phyloP scores from a whole-genome alignment of 371 early-diverging fungal genomes.

The Coemansia sp. region DNA sequence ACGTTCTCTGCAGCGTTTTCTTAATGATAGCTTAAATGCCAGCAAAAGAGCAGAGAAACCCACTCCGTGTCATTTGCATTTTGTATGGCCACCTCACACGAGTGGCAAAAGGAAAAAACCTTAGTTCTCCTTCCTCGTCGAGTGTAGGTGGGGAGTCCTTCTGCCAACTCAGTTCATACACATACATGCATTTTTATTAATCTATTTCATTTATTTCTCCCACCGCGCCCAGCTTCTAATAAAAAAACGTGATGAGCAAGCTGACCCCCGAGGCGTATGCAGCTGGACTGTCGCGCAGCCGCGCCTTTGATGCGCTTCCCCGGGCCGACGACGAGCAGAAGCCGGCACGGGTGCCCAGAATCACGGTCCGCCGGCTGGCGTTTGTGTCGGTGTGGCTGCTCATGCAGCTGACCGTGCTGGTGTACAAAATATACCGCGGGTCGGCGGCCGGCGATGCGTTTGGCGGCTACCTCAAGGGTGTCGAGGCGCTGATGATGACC shows the following conservation, averaged over 20 bases:
- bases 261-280: constrained; percentile 5
- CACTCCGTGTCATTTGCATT: neutral
- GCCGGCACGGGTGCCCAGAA: constrained; percentile 4
- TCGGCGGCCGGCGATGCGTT: constrained; percentile 4
- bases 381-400: constrained; percentile 29
- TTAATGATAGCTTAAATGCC: neutral
- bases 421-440: constrained; percentile 6
- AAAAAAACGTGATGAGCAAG: neutral
- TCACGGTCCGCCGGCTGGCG: constrained; percentile 26
- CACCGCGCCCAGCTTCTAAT: neutral
- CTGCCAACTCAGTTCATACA: no score
- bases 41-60: neutral
- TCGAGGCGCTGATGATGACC: constrained; percentile 22
- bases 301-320: constrained; percentile 26
- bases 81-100: neutral
- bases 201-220: no score
- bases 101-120: neutral
- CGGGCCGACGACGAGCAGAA: neutral
- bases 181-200: no score
- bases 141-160: neutral
- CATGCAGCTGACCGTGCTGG: constrained; percentile 28
- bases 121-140: no score
- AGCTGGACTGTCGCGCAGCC: constrained; percentile 21
- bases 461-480: constrained; percentile 15
- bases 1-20: neutral